Evolutionary conservation across 441 rosid genomes (phyloP).

Genomic region (Populus hybrid): DNA sequence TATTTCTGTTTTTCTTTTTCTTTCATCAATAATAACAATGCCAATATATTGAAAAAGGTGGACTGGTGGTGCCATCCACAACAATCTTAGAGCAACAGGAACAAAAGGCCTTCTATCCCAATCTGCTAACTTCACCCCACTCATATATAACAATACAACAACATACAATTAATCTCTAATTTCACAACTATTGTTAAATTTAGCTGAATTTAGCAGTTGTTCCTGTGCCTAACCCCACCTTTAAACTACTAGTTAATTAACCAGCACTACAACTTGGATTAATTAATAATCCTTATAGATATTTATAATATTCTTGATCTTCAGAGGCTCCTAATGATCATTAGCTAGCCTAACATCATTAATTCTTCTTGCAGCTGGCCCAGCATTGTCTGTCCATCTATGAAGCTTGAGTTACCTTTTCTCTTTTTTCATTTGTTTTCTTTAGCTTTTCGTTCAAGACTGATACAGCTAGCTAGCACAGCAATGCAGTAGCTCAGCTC

Average conservation of each 20-base stretch:
- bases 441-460: conserved; percentile 32
- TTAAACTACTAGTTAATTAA: not conserved
- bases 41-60: conserved; percentile 11
- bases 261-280: conserved; percentile 8
- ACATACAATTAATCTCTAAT: conserved; percentile 8
- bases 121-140: conserved; percentile 68
- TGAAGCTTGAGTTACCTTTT: conserved; percentile 30
- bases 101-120: conserved; percentile 45
- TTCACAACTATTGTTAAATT: conserved; percentile 23
- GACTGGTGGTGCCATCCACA: conserved; percentile 25
- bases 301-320: not conserved
- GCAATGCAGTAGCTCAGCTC: conserved; percentile 23
- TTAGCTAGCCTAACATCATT: conserved; percentile 48
- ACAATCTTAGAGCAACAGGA: conserved; percentile 44
- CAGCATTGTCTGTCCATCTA: conserved; percentile 46
- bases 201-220: conserved; percentile 84
- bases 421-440: conserved; percentile 21
- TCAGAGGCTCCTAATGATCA: conserved; percentile 26
- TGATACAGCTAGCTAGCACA: conserved; percentile 39
- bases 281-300: not conserved
- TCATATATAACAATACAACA: conserved; percentile 1
- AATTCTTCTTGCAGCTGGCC: conserved; percentile 57
- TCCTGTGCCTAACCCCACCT: conserved; percentile 54
- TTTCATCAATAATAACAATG: not conserved
- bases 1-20: conserved; percentile 11